Base-by-base conservation (phyloP, 2,329 filamentous ascomycete genomes). In the Ceratocystis harringtonii region DNA sequence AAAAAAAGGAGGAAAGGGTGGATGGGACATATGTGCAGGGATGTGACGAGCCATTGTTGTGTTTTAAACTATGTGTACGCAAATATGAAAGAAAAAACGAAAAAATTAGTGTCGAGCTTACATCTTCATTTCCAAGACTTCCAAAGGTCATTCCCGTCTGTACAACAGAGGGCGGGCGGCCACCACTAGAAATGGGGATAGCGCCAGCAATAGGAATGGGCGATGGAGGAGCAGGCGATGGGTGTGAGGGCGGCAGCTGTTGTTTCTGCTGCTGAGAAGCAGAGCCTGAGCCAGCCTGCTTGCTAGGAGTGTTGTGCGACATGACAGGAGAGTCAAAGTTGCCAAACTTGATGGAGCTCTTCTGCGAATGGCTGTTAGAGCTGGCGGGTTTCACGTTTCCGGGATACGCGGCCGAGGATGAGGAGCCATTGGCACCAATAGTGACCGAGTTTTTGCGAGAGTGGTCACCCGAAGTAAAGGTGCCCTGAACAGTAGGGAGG, bases 121-220 rank as follows among this genome's bases (percentile, higher is more conserved):
- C 84, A 74, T 89, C 88, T 73, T 95, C 89, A 72, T 85, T 86
- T 71, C 82, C 84, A 70, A 92, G 86, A 76, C 88, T 92, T 69
- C 92, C 92, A 78, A 96, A 96, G 63, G 89, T 83, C 75, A 87
- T 85, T 72, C 83, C 83, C 70, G 87, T 84, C 69, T 85, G 85
- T 70, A 86, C 81, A 69, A 90, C 83, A 43, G 90, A 87, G 57
- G 91, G 90, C 70, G 92, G 92, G 72, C 90, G 90, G 70, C 91
- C 90, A 72, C 91, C 94, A 72, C 86, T 89, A 15, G 52, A 57
- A 57, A 57, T 57, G 25, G 52, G 52, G 48, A 61, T 62, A 43
- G 87, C 86, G 65, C 87, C 84, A 63, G 91, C 90, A 75, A 92
- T 89, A 41, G 94, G 92, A 71, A 97, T 97, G 3, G 94, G 94